These are phyloP conservation scores for Epichloe uncinata DNA, from an alignment of 2,329 filamentous ascomycete genomes.

Conservation along the genomic window DNA sequence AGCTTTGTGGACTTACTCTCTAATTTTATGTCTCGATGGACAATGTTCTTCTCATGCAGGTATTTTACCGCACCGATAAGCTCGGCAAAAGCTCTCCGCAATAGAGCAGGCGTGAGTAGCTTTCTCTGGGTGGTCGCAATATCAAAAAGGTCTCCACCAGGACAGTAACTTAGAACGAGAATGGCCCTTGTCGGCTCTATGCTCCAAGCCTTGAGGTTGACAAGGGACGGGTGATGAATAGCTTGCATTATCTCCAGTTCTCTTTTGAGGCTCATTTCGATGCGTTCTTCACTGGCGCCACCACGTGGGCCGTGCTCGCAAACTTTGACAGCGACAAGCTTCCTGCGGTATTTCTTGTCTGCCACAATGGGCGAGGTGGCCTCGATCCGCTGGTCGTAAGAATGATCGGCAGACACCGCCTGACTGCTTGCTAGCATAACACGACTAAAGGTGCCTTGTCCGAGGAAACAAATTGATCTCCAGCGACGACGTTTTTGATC, in stretches of 20 bases:
- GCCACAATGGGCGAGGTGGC: constrained; percentile 20
- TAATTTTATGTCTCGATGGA: constrained; percentile 94
- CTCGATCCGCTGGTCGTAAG: constrained; percentile 12
- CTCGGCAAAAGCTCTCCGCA: constrained; percentile 82
- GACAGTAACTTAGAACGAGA: constrained; percentile 80
- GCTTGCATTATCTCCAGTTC: constrained; percentile 89
- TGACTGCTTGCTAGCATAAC: constrained; percentile 85
- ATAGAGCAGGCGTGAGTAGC: constrained; percentile 51
- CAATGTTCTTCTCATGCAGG: constrained; percentile 72
- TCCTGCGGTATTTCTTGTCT: constrained; percentile 45
- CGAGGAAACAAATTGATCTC: constrained; percentile 66
- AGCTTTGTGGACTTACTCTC: constrained; percentile 51
- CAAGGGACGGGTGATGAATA: constrained; percentile 77
- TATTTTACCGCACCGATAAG: constrained; percentile 75
- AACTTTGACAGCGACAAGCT: constrained; percentile 86
- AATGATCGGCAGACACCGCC: constrained; percentile 35
- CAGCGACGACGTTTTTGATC: constrained; percentile 63
- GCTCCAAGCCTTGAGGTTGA: constrained; percentile 84
- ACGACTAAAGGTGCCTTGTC: constrained; percentile 90
- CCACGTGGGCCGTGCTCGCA: constrained; percentile 91
- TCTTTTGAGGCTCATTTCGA: constrained; percentile 86
- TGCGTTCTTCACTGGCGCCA: constrained; percentile 80
- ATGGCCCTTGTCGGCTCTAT: constrained; percentile 73
- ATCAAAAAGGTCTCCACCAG: constrained; percentile 90
- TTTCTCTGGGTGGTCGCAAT: constrained; percentile 63